These are phyloP conservation scores for Exserohilum turcica DNA, from an alignment of 2,329 filamentous ascomycete species.

Conservation along the genomic window DNA sequence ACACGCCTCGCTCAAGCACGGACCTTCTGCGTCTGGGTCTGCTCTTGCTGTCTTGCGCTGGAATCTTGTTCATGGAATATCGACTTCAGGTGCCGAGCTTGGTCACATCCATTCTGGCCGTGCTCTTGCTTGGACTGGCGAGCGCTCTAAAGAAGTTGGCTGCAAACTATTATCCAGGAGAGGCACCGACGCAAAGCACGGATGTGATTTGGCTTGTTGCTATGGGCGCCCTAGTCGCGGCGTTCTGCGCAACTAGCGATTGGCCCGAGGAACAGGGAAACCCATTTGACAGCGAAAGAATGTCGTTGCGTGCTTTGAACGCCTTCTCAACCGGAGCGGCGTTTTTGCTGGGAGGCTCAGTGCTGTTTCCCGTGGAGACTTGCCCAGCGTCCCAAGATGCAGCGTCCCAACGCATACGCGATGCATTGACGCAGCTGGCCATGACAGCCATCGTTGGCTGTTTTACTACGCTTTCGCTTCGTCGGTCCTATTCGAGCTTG, in stretches of 20 bases:
- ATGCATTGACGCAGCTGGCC: constrained; percentile 13
- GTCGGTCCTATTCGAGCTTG: constrained; percentile 30
- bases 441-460: constrained; percentile 23
- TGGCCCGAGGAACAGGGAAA: constrained; percentile 8
- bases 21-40: constrained; percentile 22
- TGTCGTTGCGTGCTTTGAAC: constrained; percentile 21
- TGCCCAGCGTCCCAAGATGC: neutral
- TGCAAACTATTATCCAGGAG: constrained; percentile 11
- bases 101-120: constrained; percentile 27
- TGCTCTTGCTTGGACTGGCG: constrained; percentile 27
- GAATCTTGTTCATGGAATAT: constrained; percentile 34
- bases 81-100: constrained; percentile 30
- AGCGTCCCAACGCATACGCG: neutral
- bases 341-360: constrained; percentile 22
- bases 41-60: constrained; percentile 21
- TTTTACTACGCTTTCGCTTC: constrained; percentile 18
- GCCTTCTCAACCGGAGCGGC: constrained; percentile 20
- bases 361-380: constrained; percentile 20
- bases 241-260: constrained; percentile 9
- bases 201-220: constrained; percentile 1
- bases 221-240: constrained; percentile 11
- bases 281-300: constrained; percentile 10
- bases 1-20: constrained; percentile 9
- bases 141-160: constrained; percentile 19
- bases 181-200: neutral